Evolutionary conservation across 176 grass and related monocot genomes (phyloP).

Genomic region (Oropetium thomaeum): DNA sequence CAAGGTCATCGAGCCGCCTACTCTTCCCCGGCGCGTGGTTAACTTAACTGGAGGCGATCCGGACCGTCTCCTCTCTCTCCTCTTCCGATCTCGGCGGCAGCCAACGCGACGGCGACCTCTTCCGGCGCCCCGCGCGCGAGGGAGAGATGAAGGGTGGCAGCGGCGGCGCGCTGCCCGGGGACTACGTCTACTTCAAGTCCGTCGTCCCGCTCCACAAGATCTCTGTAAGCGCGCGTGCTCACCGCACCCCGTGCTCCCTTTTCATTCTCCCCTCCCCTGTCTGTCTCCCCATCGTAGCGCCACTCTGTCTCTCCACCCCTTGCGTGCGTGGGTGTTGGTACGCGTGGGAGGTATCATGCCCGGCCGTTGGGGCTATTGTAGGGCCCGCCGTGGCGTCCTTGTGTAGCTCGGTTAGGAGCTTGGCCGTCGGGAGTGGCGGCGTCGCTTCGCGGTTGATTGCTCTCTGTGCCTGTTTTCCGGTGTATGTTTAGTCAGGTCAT

Average conservation of each 20-base stretch:
- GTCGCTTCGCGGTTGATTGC: conserved; percentile 16
- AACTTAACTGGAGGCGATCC: neutral
- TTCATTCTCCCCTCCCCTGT: neutral
- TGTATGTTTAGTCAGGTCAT: neutral
- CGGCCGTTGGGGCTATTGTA: neutral
- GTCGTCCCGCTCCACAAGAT: conserved; percentile 95
- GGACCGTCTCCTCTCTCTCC: neutral
- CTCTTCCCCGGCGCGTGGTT: neutral
- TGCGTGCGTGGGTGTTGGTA: neutral
- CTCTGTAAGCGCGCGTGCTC: conserved; percentile 46
- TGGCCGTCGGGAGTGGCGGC: neutral
- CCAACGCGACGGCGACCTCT: neutral
- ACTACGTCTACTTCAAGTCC: conserved; percentile 96
- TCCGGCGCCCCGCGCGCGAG: neutral
- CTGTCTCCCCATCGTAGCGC: neutral
- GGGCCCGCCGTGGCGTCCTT: neutral
- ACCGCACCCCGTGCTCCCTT: neutral
- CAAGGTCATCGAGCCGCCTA: neutral
- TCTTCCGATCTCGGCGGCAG: conserved; percentile 1
- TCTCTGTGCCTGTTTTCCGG: neutral
- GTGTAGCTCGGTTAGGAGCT: neutral
- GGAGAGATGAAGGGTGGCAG: conserved; percentile 34
- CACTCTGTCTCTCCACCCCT: neutral
- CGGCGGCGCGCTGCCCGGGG: conserved; percentile 53
- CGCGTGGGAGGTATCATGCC: neutral